phyloP scores from a whole-genome alignment of 805 yeast species.

The Metschnikowia proteae region DNA sequence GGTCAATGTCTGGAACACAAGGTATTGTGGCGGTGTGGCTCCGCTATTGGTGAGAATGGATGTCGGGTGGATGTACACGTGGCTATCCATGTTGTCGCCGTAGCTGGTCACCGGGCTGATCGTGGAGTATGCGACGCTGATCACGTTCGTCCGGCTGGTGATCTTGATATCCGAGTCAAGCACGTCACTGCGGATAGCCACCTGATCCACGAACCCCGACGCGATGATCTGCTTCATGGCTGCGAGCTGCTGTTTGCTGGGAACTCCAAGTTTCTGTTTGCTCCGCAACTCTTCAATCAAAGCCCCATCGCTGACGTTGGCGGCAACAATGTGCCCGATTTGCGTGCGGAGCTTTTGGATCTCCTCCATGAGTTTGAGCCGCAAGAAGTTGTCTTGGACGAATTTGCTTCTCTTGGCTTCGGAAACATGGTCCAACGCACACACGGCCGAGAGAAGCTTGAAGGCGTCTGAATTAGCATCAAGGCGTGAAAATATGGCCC shows the following conservation, averaged over 20 bases:
- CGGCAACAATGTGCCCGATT: slow-evolving; percentile 66
- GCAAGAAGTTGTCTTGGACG: slow-evolving; percentile 57
- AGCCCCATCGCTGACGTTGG: slow-evolving; percentile 56
- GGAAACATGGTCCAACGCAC: slow-evolving; percentile 81
- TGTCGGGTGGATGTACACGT: slow-evolving; percentile 75
- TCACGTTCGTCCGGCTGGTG: slow-evolving; percentile 54
- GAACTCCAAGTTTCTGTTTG: slow-evolving; percentile 56
- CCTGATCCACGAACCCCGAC: slow-evolving; percentile 88
- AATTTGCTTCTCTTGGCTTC: slow-evolving; percentile 44
- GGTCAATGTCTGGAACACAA: slow-evolving; percentile 71
- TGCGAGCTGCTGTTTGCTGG: slow-evolving; percentile 62
- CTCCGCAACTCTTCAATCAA: slow-evolving; percentile 44
- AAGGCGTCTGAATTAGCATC: slow-evolving; percentile 77
- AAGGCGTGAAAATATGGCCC: slow-evolving; percentile 57
- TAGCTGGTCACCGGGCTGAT: slow-evolving; percentile 42
- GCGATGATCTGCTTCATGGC: slow-evolving; percentile 88
- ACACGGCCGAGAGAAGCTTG: slow-evolving; percentile 70
- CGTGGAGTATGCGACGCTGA: slow-evolving; percentile 63
- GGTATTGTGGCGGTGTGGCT: slow-evolving; percentile 69
- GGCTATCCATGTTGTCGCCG: slow-evolving; percentile 42
- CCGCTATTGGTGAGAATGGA: slow-evolving; percentile 63
- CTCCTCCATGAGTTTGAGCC: slow-evolving; percentile 83
- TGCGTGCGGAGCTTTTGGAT: slow-evolving; percentile 78
- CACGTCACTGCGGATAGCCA: slow-evolving; percentile 79
- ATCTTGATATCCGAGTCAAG: slow-evolving; percentile 58